phyloP scores from a whole-genome alignment of 805 yeast genomes.

The Zygoascus bituminiphila region DNA sequence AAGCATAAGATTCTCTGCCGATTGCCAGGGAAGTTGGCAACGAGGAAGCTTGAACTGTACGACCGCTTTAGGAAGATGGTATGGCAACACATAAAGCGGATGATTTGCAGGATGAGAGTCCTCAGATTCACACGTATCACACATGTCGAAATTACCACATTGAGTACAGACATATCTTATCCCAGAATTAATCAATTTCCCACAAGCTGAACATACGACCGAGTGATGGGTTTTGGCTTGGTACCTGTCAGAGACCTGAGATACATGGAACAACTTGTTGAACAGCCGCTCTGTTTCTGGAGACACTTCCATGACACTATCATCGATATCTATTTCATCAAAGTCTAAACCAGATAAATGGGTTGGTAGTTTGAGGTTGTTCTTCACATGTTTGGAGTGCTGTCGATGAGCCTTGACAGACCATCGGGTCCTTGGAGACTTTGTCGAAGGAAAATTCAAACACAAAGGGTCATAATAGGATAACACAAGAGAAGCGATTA shows the following conservation, averaged over 20 bases:
- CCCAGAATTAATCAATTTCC: slow-evolving; percentile 32
- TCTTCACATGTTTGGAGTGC: background rate
- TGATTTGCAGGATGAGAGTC: slow-evolving; percentile 19
- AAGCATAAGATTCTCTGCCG: slow-evolving; percentile 5
- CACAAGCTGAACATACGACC: background rate
- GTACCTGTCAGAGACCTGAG: background rate
- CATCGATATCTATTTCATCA: background rate
- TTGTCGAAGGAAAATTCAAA: background rate
- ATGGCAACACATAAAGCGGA: slow-evolving; percentile 19
- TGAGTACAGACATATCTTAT: slow-evolving; percentile 41
- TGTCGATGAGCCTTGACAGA: background rate
- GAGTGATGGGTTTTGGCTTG: background rate
- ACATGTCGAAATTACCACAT: slow-evolving; percentile 43
- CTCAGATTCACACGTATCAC: slow-evolving; percentile 34
- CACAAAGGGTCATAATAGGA: background rate
- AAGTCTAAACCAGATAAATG: too few relatives aligned
- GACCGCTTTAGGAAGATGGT: slow-evolving; percentile 8
- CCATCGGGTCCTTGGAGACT: background rate
- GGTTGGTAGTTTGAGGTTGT: too few relatives aligned
- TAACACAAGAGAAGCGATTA: background rate
- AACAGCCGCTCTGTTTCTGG: background rate
- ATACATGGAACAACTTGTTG: background rate
- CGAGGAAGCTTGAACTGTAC: slow-evolving; percentile 3
- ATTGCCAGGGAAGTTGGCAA: slow-evolving; percentile 11
- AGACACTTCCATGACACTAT: background rate